phyloP scores from a whole-genome alignment of 1,139 yeast species.

The Yamadazyma oceani region DNA sequence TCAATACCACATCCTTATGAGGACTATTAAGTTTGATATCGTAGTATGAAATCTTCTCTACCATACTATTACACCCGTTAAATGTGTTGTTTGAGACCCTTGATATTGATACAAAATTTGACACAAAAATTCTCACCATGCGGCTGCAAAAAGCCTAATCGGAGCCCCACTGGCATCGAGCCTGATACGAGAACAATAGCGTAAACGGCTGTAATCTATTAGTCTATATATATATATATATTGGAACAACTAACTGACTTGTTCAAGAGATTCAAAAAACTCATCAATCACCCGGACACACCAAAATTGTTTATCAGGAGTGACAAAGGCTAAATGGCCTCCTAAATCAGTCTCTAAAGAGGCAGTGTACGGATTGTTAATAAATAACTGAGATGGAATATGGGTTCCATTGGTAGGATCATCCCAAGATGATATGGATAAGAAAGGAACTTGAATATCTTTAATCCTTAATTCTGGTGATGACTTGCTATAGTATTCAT shows the following conservation, averaged over 20 bases:
- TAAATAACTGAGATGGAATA: conserved; percentile 30
- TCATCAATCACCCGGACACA: conserved; percentile 62
- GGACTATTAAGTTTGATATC: conserved; percentile 46
- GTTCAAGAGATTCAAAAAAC: conserved; percentile 55
- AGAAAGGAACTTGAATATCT: conserved; percentile 62
- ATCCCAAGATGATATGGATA: conserved; percentile 70
- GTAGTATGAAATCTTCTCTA: conserved; percentile 68
- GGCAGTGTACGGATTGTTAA: conserved; percentile 33
- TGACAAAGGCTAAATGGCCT: conserved; percentile 62
- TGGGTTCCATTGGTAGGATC: conserved; percentile 76
- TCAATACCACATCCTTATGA: conserved; percentile 52
- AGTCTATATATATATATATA: not conserved
- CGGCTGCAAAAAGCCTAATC: not conserved
- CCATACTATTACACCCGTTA: conserved; percentile 47
- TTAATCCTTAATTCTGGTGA: conserved; percentile 61
- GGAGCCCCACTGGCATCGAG: too few relatives aligned
- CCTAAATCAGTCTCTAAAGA: conserved; percentile 51
- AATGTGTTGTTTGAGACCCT: not conserved
- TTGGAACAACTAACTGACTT: too few relatives aligned
- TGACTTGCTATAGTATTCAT: conserved; percentile 70
- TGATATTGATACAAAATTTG: too few relatives aligned
- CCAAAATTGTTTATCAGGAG: conserved; percentile 69
- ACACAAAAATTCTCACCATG: not conserved
- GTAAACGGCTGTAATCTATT: too few relatives aligned
- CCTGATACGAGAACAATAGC: too few relatives aligned